Conservation (phyloP, 495 filamentous ascomycete genomes). For the Penicillium antarcticum region DNA sequence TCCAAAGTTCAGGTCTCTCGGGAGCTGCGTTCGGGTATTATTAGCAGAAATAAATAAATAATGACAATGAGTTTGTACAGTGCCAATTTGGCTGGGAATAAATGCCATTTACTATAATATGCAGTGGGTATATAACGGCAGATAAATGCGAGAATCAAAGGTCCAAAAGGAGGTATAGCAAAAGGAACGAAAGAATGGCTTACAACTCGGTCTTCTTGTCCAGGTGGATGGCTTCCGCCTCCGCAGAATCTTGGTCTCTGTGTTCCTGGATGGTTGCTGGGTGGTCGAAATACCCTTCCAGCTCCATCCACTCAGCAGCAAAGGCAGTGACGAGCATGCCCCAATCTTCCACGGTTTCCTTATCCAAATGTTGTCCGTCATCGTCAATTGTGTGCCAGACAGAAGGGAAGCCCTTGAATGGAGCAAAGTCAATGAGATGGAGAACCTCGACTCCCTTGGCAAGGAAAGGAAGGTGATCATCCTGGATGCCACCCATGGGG, state of each 20-base stretch:
- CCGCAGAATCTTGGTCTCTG: constrained; percentile 8
- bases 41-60: constrained; percentile 2
- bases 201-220: constrained; percentile 45
- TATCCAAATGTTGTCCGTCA: constrained; percentile 82
- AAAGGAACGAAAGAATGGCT: constrained; percentile 27
- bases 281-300: constrained; percentile 56
- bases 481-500: constrained; percentile 55
- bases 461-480: constrained; percentile 92
- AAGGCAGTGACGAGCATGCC: constrained; percentile 76
- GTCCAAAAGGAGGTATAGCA: neutral
- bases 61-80: neutral
- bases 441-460: constrained; percentile 78
- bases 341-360: constrained; percentile 86
- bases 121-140: constrained; percentile 14
- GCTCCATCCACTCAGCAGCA: constrained; percentile 88
- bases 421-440: constrained; percentile 75
- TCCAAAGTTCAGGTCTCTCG: neutral
- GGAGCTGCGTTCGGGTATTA: constrained; percentile 6
- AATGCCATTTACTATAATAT: neutral
- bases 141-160: neutral
- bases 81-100: neutral
- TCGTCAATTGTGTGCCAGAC: constrained; percentile 89
- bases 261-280: neutral
- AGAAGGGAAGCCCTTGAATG: constrained; percentile 56
- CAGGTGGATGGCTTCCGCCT: constrained; percentile 17